Percentiles rank a stretch among this genome's conserved stretches.
Conservation (phyloP, 306 rosid species). For the Lupinus albus region DNA sequence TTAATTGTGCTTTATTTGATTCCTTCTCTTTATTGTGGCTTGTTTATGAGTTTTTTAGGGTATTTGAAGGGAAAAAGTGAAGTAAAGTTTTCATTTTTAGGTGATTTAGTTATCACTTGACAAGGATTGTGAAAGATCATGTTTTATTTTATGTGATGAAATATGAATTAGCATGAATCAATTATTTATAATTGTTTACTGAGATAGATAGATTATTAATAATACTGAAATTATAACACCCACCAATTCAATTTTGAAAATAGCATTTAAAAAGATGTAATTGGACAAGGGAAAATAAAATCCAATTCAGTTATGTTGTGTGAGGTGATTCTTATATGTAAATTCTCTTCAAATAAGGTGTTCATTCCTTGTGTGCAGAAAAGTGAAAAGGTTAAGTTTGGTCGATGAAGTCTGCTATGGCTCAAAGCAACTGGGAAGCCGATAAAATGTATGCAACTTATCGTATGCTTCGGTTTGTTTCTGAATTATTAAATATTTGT, state of each 20-base stretch:
- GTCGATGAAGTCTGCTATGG: conserved; percentile 55
- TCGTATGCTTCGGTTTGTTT: conserved; percentile 10
- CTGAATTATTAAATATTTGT: conserved; percentile 6
- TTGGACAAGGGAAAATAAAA: conserved; percentile 9
- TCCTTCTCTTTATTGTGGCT: conserved; percentile 19
- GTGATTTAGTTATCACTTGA: background rate
- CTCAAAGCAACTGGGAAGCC: conserved; percentile 96
- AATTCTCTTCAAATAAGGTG: background rate
- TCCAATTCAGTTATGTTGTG: conserved; percentile 12
- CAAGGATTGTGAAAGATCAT: background rate
- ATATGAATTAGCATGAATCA: too few relatives aligned
- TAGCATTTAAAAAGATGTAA: conserved; percentile 6
- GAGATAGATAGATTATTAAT: too few relatives aligned
- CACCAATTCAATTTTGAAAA: background rate
- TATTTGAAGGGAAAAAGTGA: too few relatives aligned
- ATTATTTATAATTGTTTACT: too few relatives aligned
- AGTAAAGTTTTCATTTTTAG: background rate
- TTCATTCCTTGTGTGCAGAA: conserved; percentile 46
- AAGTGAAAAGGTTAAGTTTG: conserved; percentile 31
- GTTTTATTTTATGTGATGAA: too few relatives aligned
- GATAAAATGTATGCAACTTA: conserved; percentile 75
- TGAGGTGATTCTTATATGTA: conserved; percentile 10
- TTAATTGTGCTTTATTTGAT: background rate
- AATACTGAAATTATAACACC: too few relatives aligned
- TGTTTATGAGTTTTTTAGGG: conserved; percentile 23